Percentiles rank a stretch among this genome's conserved stretches.
Conservation (phyloP, 2,329 filamentous ascomycete species). For the Grosmannia serpens region DNA sequence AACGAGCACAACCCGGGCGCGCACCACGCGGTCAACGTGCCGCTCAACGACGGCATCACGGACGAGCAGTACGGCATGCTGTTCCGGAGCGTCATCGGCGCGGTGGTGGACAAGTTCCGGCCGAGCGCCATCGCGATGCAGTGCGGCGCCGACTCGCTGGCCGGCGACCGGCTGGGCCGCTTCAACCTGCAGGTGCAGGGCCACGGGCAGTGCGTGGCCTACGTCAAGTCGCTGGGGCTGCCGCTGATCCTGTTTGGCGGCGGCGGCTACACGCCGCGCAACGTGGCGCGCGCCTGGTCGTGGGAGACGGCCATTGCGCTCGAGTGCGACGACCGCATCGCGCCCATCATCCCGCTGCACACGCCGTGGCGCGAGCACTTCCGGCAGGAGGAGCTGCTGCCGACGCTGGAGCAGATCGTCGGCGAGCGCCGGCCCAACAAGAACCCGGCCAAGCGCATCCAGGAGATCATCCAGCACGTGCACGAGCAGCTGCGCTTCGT, state of each 20-base stretch:
- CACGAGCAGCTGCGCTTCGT: slow-evolving; percentile 81
- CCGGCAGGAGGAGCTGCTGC: slow-evolving; percentile 76
- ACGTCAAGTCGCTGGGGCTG: slow-evolving; percentile 67
- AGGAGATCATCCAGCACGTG: slow-evolving; percentile 65
- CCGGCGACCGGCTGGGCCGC: slow-evolving; percentile 82
- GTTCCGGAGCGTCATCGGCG: slow-evolving; percentile 70
- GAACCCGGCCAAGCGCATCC: slow-evolving; percentile 65
- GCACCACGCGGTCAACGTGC: slow-evolving; percentile 83
- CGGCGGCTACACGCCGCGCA: slow-evolving; percentile 91
- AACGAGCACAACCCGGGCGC: slow-evolving; percentile 78
- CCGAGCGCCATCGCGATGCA: slow-evolving; percentile 87
- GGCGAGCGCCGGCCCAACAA: slow-evolving; percentile 63
- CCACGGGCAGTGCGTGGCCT: slow-evolving; percentile 83
- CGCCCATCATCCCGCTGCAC: slow-evolving; percentile 62
- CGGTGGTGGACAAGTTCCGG: slow-evolving; percentile 71
- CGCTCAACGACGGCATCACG: slow-evolving; percentile 80
- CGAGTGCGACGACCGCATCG: slow-evolving; percentile 57
- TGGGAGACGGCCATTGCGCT: slow-evolving; percentile 92
- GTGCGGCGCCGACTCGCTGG: slow-evolving; percentile 89
- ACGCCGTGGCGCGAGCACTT: slow-evolving; percentile 85
- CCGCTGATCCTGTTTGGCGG: slow-evolving; percentile 88
- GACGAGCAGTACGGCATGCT: slow-evolving; percentile 80
- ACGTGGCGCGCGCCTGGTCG: slow-evolving; percentile 93
- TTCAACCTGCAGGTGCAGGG: slow-evolving; percentile 96
- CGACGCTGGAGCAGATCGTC: slow-evolving; percentile 63